A percentile compares a stretch with the other conserved stretches of the same genome.
Conservation (phyloP, 1,139 yeast genomes). For the Zygoascus meyerae region DNA sequence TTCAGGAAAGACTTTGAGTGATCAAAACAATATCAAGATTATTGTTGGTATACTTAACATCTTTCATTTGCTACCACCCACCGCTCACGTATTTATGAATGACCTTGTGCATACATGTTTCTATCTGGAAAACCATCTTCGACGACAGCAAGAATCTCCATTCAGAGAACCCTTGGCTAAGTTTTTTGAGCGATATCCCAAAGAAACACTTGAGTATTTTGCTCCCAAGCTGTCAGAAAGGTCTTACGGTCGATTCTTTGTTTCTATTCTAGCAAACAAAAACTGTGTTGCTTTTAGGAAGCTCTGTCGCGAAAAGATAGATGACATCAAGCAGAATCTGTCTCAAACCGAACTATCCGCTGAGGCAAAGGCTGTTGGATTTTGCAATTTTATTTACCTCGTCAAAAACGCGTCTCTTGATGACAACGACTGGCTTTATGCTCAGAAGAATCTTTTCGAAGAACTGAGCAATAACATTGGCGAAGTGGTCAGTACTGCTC, state of each 20-base stretch:
- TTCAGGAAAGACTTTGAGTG: conserved; percentile 68
- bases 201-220: conserved; percentile 68
- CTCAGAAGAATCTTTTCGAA: conserved; percentile 47
- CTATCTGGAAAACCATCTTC: conserved; percentile 72
- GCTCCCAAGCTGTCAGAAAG: conserved; percentile 61
- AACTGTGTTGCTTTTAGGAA: conserved; percentile 55
- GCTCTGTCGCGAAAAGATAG: conserved; percentile 49
- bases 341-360: conserved; percentile 39
- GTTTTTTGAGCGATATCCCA: conserved; percentile 77
- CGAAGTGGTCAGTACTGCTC: conserved; percentile 42
- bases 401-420: conserved; percentile 47
- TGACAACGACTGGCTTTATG: conserved; percentile 58
- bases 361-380: conserved; percentile 54
- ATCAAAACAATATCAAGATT: conserved; percentile 74
- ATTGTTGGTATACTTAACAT: conserved; percentile 88
- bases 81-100: conserved; percentile 87
- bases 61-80: conserved; percentile 85
- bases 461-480: conserved; percentile 41
- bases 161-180: conserved; percentile 88
- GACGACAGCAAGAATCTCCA: conserved; percentile 84
- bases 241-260: conserved; percentile 57
- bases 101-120: conserved; percentile 74
- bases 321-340: conserved; percentile 24
- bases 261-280: conserved; percentile 55
- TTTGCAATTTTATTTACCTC: conserved; percentile 67